Percentiles rank a stretch among this genome's conserved stretches.
phyloP scores from a whole-genome alignment of 805 yeast species.

The Yamadazyma olivae region DNA sequence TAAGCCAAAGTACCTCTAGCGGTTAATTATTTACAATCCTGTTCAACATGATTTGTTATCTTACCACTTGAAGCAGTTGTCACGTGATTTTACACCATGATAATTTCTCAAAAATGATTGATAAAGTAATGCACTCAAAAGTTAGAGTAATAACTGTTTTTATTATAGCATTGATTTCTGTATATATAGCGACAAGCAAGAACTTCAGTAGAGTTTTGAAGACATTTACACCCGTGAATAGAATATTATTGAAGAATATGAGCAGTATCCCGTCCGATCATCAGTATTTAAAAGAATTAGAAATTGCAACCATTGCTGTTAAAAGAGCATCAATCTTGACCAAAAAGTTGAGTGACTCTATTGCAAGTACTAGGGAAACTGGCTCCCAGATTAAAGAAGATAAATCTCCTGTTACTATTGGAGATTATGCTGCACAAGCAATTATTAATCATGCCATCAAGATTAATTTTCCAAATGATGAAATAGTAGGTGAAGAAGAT shows the following conservation, averaged over 20 bases:
- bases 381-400: constrained; percentile 76
- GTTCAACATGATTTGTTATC: too few relatives aligned
- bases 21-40: too few relatives aligned
- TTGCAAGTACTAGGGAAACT: constrained; percentile 44
- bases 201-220: not conserved
- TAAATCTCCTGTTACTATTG: constrained; percentile 92
- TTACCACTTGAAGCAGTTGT: too few relatives aligned
- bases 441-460: constrained; percentile 81
- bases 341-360: constrained; percentile 56
- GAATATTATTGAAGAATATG: too few relatives aligned
- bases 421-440: constrained; percentile 96
- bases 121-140: not conserved
- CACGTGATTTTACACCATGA: constrained; percentile 8
- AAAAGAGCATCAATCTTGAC: constrained; percentile 82
- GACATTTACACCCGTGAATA: not conserved
- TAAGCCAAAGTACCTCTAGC: too few relatives aligned
- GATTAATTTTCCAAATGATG: constrained; percentile 77
- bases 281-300: constrained; percentile 60
- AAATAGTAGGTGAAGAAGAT: constrained; percentile 93
- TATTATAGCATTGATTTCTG: constrained; percentile 7
- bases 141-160: not conserved
- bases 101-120: not conserved
- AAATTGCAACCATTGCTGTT: constrained; percentile 86
- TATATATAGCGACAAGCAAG: constrained; percentile 1
- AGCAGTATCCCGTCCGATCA: constrained; percentile 5